A percentile compares a stretch with the other conserved stretches of the same genome.
phyloP scores from a whole-genome alignment of 1,284 basidiomycete species.

The Rhodotorula sp. region DNA sequence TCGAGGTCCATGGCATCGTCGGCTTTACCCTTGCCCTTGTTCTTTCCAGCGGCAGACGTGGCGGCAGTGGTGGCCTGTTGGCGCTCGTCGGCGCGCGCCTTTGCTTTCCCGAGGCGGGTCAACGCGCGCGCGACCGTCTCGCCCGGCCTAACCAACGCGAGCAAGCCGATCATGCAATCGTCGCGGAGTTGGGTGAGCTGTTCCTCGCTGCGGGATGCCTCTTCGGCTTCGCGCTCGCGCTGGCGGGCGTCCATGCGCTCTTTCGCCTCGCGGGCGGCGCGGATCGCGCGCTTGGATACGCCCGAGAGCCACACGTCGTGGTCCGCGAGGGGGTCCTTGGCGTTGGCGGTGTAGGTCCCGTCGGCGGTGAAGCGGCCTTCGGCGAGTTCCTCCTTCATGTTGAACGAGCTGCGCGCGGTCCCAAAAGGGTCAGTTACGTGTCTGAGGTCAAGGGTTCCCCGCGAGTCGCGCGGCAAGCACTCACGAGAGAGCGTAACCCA shows the following conservation, averaged over 20 bases:
- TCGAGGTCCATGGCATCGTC: neutral
- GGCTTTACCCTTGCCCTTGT: conserved; percentile 47
- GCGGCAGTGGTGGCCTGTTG: conserved; percentile 56
- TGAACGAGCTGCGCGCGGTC: conserved; percentile 60
- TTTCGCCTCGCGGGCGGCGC: conserved; percentile 63
- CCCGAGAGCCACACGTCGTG: conserved; percentile 96
- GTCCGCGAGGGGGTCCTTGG: conserved; percentile 77
- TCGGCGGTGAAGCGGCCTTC: conserved; percentile 95
- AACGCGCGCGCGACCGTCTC: conserved; percentile 88
- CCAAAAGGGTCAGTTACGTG: neutral
- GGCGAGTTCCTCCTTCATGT: conserved; percentile 98
- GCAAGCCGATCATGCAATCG: conserved; percentile 63
- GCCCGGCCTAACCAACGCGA: conserved; percentile 75
- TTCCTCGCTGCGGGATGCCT: conserved; percentile 53
- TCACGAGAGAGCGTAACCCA: conserved; percentile 78
- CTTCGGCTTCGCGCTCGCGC: conserved; percentile 64
- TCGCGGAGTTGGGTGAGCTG: conserved; percentile 44
- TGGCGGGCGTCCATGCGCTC: conserved; percentile 64
- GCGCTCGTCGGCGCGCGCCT: conserved; percentile 68
- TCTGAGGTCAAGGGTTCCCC: neutral
- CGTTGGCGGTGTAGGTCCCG: conserved; percentile 61
- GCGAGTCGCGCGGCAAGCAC: neutral
- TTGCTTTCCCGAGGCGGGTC: conserved; percentile 72
- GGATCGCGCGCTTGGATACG: conserved; percentile 79
- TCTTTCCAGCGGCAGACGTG: conserved; percentile 24